These are phyloP conservation scores for Sesbania bispinosa DNA, from an alignment of 306 rosid genomes.

Conservation along the genomic window DNA sequence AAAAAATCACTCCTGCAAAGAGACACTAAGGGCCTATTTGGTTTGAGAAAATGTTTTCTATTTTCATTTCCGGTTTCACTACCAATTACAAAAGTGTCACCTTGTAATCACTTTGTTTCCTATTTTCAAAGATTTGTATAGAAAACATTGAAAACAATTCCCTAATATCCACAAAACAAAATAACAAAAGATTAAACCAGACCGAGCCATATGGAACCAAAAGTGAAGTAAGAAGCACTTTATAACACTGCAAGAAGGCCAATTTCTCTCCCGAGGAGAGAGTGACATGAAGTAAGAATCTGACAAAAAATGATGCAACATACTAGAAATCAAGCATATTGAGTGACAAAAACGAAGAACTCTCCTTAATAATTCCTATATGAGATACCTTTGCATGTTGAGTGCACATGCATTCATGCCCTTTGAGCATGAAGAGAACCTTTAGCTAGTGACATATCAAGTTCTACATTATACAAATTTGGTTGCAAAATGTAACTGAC, in stretches of 20 bases:
- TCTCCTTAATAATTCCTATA: too few species aligned
- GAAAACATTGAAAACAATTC: background rate
- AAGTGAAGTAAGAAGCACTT: background rate
- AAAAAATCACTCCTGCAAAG: background rate
- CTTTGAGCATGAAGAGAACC: background rate
- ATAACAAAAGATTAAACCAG: background rate
- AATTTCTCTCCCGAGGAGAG: background rate
- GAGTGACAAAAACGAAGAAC: too few species aligned
- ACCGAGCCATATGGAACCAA: background rate
- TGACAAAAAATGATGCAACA: background rate
- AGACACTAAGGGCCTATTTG: background rate
- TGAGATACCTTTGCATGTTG: too few species aligned
- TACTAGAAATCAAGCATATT: background rate
- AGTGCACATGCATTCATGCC: background rate
- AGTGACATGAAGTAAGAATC: background rate
- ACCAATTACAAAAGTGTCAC: background rate
- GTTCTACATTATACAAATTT: background rate
- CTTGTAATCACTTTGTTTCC: too few species aligned
- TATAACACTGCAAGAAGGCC: background rate
- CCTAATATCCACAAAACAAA: background rate
- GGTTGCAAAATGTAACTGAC: conserved; percentile 2
- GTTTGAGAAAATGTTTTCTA: background rate
- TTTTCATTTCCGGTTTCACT: background rate
- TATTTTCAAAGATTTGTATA: too few species aligned
- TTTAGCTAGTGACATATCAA: background rate